Base-by-base conservation (phyloP, 306 rosid genomes). In the Phaseolus lunatus region DNA sequence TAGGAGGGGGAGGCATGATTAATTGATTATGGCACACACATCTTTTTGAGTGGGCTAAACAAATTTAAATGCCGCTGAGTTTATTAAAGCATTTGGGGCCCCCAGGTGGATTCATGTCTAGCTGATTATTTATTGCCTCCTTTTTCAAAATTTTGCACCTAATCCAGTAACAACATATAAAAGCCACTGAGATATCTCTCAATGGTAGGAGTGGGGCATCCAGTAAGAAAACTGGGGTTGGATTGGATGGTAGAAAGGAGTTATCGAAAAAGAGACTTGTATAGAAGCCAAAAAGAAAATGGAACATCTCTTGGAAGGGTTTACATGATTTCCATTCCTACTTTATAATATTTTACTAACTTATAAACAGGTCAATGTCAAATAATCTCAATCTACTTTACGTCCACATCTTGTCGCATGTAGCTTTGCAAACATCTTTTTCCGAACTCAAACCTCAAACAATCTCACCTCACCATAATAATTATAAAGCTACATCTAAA, bases 351-450 rank as follows among this genome's bases (percentile, higher is more conserved):
- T 23, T 0, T 18, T 57, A 66, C 76, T 50, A 57, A 61, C 73
- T 41, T 69, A 67, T 39, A 78, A 74, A 14, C 57, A 78, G 72
- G 81, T 80, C 84, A 67, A 64, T 76, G 80, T 90, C 86, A 85
- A 68, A 78, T 76, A 73, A 89, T 84, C 83, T 77, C 75, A 52
- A 79, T 80, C 83, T 54, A 53, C 94, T 85, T 88, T 85, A 87
- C 76, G 90, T 91, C 91, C 72, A 79, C 82, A 52, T 76, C 88
- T 35, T 64, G 91, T 82, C 88, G 35, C 82, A 79, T 73, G 35
- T 43, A 72, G 79, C 57, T 80, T 86, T 63, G 56, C 69, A 76
- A 77, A 75, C 84, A 70, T 75, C 77, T 63, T 87, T 72, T 82
- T 80, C 37, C 48, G 20, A 72, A 69, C 72, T 80, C 76, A 78